Percentiles rank a stretch among this genome's conserved stretches.
Conservation (phyloP, 768 basidiomycete genomes). For the Pleurotus citrinopileatus region DNA sequence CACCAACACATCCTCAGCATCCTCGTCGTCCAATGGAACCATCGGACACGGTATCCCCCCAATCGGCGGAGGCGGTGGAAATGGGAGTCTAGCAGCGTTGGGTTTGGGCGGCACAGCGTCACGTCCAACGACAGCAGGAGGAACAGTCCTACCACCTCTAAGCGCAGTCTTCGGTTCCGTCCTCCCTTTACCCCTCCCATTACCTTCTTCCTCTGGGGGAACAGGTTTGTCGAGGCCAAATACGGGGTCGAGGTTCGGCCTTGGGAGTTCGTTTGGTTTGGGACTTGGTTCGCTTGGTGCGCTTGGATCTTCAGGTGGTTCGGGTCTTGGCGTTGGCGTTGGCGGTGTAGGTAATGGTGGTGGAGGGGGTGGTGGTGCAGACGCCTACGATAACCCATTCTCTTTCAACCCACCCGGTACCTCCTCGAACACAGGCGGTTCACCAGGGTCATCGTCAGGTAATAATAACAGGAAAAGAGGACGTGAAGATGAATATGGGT, state of each 20-base stretch:
- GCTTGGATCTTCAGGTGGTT: neutral
- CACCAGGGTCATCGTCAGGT: conserved; percentile 12
- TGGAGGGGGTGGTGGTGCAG: conserved; percentile 1
- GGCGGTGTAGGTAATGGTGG: neutral
- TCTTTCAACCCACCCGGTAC: conserved; percentile 38
- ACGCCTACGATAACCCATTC: conserved; percentile 50
- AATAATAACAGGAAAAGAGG: neutral
- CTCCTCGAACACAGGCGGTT: conserved; percentile 10
- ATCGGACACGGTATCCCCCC: too few relatives aligned
- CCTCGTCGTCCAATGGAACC: neutral
- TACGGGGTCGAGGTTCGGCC: neutral
- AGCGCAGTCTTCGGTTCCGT: neutral
- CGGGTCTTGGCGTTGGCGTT: neutral
- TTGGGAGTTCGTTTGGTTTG: neutral
- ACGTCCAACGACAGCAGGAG: conserved; percentile 2
- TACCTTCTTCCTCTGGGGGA: neutral
- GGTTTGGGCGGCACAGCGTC: neutral
- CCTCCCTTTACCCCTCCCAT: neutral
- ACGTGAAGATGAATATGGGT: neutral
- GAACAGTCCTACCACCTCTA: conserved; percentile 5
- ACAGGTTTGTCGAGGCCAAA: neutral
- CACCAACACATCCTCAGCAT: neutral
- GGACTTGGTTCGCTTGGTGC: neutral
- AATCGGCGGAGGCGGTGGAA: too few relatives aligned
- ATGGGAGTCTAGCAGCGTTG: neutral